A percentile compares a stretch with the other conserved stretches of the same genome.
phyloP scores from a whole-genome alignment of 768 basidiomycete species.

The Boletales sp. region DNA sequence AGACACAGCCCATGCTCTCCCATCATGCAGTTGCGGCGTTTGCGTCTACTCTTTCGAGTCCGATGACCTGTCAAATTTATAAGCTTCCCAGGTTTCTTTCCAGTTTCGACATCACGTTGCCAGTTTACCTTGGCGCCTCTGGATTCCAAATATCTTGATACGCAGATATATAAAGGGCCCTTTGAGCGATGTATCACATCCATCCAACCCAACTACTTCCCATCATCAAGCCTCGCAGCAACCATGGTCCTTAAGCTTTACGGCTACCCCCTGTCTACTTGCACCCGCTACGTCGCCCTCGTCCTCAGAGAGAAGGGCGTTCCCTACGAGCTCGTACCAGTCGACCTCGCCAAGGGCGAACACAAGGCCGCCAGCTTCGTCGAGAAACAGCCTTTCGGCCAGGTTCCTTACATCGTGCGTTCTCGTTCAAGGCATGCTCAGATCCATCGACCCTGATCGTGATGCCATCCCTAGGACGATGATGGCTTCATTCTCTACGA shows the following conservation, averaged over 20 bases:
- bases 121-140: too few species aligned
- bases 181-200: neutral
- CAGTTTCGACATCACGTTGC: too few species aligned
- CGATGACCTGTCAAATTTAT: too few species aligned
- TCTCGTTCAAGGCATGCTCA: neutral
- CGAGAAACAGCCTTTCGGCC: conserved; percentile 55
- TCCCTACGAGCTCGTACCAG: conserved; percentile 45
- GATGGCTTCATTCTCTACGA: conserved; percentile 64
- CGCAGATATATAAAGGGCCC: conserved; percentile 1
- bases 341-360: conserved; percentile 42
- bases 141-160: too few species aligned
- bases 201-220: neutral
- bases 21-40: too few species aligned
- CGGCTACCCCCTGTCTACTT: conserved; percentile 38
- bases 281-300: conserved; percentile 49
- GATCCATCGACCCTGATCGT: neutral
- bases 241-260: conserved; percentile 37
- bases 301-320: conserved; percentile 55
- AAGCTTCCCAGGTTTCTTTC: too few species aligned
- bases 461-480: conserved; percentile 40
- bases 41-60: too few species aligned
- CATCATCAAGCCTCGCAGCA: neutral
- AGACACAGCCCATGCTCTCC: too few species aligned
- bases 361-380: conserved; percentile 37
- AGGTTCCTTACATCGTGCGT: conserved; percentile 44